Evolutionary conservation across 2,329 filamentous ascomycete genomes (phyloP).

Genomic region (Fusarium floridanum): DNA sequence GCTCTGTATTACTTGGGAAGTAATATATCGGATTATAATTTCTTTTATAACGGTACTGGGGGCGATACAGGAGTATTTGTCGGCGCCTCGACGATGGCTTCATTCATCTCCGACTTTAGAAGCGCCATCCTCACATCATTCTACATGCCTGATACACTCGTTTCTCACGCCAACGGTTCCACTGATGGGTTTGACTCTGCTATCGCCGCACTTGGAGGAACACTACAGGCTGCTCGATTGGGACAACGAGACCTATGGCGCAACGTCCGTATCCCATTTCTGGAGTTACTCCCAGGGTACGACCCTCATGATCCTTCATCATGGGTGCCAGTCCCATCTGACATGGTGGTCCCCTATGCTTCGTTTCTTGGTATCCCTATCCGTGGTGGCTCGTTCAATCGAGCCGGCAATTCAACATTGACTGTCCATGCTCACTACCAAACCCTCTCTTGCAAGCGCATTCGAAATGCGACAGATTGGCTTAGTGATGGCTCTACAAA

Average conservation of each 20-base stretch:
- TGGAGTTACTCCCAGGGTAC: constrained; percentile 1
- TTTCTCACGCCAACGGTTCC: background rate
- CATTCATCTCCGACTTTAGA: background rate
- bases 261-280: background rate
- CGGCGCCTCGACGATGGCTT: accelerated
- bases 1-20: background rate
- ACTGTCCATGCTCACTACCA: background rate
- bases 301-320: background rate
- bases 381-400: background rate
- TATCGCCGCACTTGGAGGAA: accelerated
- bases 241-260: background rate
- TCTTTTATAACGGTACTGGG: background rate
- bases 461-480: background rate
- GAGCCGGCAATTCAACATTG: constrained; percentile 12
- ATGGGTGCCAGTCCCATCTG: background rate
- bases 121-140: background rate
- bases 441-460: background rate
- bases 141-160: background rate
- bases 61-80: accelerated
- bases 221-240: background rate
- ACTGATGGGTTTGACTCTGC: background rate
- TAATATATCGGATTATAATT: background rate
- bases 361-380: background rate
- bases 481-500: background rate
- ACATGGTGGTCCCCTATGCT: constrained; percentile 1